Base-by-base conservation (phyloP, 495 filamentous ascomycete genomes). In the Neurospora africana region DNA sequence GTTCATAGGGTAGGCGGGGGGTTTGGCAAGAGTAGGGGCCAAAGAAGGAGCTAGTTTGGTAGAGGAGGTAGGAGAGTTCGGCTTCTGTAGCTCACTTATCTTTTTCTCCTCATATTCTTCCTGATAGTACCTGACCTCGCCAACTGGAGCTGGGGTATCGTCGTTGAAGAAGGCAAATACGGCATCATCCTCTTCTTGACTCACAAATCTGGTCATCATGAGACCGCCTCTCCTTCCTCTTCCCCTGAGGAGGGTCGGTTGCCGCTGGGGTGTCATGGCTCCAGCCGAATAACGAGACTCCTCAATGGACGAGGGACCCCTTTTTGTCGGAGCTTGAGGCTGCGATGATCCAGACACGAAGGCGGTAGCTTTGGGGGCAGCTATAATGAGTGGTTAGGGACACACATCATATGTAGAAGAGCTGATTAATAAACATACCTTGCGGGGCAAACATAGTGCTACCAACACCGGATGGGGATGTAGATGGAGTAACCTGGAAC, bases 1-100 rank as follows among this genome's bases (percentile, higher is more conserved):
- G 37, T 94, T 98, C 0, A 93, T 96, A 2, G 95, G 95, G 79
- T 99, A 97, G 0, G 86, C 81, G 0, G 92, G 93, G 5, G 79
- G 73, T 37, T 78, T 9, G 17, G 58, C 41, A 11, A 47, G 58
- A 40, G 47, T 38, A 10, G 74, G 6, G 4, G 61, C 41, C 5
- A 47, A 30, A 2, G 75, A 17, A 36, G 74, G 4, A 1, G 53
- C 41, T 10, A 19, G 67, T 11, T 44, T 73, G 39, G 44, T 1
- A 11, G 68, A 0, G 4, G 68, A 11, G 11, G 65, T 17, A 8
- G 72, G 2, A 17, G 44, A 23, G 21, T 10, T 44, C 41, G 21
- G 44, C 44, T 53, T 27, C 10, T n/a, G 19, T 44, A 44, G 11
- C 21, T 21, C 11, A 58, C n/a, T 58, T 30, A 10, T 30, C 47